Conservation (phyloP, 1,284 basidiomycete species). For the Pterulicium gracile region DNA sequence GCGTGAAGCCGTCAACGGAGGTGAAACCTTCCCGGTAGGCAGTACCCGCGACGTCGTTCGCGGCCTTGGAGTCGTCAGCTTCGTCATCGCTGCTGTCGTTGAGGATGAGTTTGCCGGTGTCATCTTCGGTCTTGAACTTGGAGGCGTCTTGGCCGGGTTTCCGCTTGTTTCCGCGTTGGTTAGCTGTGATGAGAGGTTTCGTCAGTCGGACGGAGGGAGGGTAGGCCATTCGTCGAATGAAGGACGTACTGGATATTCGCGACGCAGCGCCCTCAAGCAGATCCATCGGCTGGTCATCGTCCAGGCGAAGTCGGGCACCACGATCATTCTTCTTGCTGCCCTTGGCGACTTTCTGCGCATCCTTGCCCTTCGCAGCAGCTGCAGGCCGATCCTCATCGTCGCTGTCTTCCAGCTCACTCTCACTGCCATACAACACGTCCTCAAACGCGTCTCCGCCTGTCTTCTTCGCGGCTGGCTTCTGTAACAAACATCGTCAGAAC, state of each 20-base stretch:
- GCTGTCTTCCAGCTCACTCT: conserved; percentile 73
- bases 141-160: conserved; percentile 83
- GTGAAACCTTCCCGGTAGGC: conserved; percentile 81
- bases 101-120: conserved; percentile 86
- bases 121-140: conserved; percentile 81
- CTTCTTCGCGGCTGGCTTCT: conserved; percentile 33
- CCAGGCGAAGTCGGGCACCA: conserved; percentile 66
- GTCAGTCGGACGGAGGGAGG: conserved; percentile 5
- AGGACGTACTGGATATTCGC: conserved; percentile 59
- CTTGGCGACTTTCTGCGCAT: conserved; percentile 11
- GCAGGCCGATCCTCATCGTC: conserved; percentile 47
- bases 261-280: conserved; percentile 78
- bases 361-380: conserved; percentile 24
- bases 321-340: conserved; percentile 19
- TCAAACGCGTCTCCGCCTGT: conserved; percentile 84
- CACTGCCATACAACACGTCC: conserved; percentile 90
- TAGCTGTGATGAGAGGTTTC: conserved; percentile 7
- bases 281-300: conserved; percentile 95
- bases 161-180: conserved; percentile 44
- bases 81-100: conserved; percentile 44
- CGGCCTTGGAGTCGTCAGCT: conserved; percentile 28
- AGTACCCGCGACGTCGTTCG: conserved; percentile 51
- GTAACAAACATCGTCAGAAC: conserved; percentile 8
- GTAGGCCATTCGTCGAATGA: too few species aligned
- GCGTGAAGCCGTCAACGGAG: conserved; percentile 79